Percentiles rank a stretch among this genome's conserved stretches.
Evolutionary conservation across 768 basidiomycete genomes (phyloP).

Genomic region (Flagelloscypha sp.): DNA sequence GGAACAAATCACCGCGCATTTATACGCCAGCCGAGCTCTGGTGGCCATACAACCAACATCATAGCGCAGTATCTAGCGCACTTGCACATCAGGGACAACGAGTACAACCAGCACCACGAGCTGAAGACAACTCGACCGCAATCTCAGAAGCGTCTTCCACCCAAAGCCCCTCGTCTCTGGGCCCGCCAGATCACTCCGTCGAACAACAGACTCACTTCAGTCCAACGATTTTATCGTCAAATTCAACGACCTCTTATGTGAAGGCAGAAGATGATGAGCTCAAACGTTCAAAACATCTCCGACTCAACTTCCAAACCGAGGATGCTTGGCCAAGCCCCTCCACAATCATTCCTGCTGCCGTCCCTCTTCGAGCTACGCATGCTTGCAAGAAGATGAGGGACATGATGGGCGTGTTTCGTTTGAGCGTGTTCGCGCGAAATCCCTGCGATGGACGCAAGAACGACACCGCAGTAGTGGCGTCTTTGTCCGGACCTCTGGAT

Average conservation of each 20-base stretch:
- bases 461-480: no score
- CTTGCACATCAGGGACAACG: no score
- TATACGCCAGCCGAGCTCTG: no score
- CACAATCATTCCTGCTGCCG: constrained; percentile 20
- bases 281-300: constrained; percentile 3
- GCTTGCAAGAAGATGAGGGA: constrained; percentile 60
- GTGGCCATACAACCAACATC: no score
- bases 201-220: constrained; percentile 17
- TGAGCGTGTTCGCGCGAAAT: constrained; percentile 73
- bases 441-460: constrained; percentile 12
- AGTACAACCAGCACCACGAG: no score
- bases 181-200: constrained; percentile 3
- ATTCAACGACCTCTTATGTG: constrained; percentile 7
- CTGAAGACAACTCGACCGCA: no score
- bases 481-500: no score
- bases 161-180: no score
- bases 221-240: constrained; percentile 12
- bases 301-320: neutral
- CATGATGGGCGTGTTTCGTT: constrained; percentile 72
- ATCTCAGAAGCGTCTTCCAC: no score
- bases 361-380: constrained; percentile 70
- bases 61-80: no score
- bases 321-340: neutral
- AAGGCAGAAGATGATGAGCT: constrained; percentile 29
- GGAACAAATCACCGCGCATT: no score